phyloP scores from a whole-genome alignment of 345 rosid species.

The Pistacia vera region DNA sequence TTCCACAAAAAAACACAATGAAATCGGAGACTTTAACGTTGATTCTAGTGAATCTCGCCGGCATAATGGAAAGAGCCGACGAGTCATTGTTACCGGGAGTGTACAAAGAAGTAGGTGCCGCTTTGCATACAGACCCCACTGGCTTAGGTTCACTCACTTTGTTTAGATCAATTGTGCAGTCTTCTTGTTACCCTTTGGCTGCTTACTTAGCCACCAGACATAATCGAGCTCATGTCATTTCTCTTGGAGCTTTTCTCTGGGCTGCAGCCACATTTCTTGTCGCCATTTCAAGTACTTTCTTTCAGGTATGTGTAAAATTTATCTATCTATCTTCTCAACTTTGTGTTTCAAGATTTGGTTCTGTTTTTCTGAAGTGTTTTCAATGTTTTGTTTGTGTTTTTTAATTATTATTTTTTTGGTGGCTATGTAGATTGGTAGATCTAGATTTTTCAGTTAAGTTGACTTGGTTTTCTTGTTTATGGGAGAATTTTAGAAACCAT shows the following conservation, averaged over 20 bases:
- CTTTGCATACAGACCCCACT: conserved; percentile 59
- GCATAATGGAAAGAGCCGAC: conserved; percentile 67
- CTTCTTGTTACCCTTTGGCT: conserved; percentile 64
- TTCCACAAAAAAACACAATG: conserved; percentile 27
- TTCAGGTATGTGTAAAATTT: conserved; percentile 45
- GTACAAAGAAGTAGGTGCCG: conserved; percentile 67
- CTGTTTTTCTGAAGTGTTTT: background rate
- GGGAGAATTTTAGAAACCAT: no score
- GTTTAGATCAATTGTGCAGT: conserved; percentile 65
- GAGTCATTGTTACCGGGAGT: conserved; percentile 69
- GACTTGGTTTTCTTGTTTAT: no score
- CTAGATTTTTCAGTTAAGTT: no score
- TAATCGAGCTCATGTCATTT: conserved; percentile 72
- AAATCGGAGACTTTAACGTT: conserved; percentile 52
- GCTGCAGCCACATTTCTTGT: conserved; percentile 73
- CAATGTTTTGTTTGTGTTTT: background rate
- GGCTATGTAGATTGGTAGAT: no score
- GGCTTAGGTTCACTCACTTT: conserved; percentile 62
- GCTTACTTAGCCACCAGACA: conserved; percentile 56
- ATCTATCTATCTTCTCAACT: background rate
- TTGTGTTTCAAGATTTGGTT: background rate
- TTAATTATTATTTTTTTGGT: background rate
- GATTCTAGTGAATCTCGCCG: conserved; percentile 62
- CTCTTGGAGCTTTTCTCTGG: conserved; percentile 75
- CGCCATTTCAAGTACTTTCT: conserved; percentile 58